phyloP scores from a whole-genome alignment of 2,329 filamentous ascomycete species.

The Aspergillus nomiae region DNA sequence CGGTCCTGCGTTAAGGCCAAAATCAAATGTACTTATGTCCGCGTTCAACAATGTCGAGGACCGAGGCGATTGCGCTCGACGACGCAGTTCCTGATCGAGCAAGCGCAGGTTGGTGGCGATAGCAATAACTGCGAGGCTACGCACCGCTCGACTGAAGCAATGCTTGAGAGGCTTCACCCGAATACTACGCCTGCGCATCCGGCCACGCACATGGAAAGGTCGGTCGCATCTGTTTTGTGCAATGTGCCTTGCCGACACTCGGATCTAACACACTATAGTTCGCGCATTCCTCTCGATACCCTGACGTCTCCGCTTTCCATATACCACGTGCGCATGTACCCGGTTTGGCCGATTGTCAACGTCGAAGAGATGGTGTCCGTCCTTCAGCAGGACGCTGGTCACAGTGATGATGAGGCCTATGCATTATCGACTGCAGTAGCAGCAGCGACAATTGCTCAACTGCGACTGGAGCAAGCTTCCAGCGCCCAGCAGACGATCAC shows the following conservation, averaged over 20 bases:
- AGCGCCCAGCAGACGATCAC: constrained; percentile 29
- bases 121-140: not conserved
- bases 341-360: constrained; percentile 56
- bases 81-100: constrained; percentile 25
- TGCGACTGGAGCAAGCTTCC: constrained; percentile 42
- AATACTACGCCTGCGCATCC: not conserved
- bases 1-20: constrained; percentile 47
- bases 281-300: constrained; percentile 19
- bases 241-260: not conserved
- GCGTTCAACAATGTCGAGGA: constrained; percentile 47
- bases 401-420: constrained; percentile 35
- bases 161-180: not conserved
- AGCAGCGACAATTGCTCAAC: constrained; percentile 53
- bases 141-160: not conserved
- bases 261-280: constrained; percentile 4
- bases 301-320: constrained; percentile 43
- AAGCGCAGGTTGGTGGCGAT: constrained; percentile 13
- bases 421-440: constrained; percentile 51
- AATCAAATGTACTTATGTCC: constrained; percentile 55
- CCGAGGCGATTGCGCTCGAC: constrained; percentile 44
- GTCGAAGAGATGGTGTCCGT: constrained; percentile 46
- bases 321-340: constrained; percentile 54
- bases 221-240: not conserved
- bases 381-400: constrained; percentile 35
- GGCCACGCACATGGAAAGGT: not conserved